phyloP scores from a whole-genome alignment of 768 basidiomycete genomes.

The Mrakia hoshinonis region DNA sequence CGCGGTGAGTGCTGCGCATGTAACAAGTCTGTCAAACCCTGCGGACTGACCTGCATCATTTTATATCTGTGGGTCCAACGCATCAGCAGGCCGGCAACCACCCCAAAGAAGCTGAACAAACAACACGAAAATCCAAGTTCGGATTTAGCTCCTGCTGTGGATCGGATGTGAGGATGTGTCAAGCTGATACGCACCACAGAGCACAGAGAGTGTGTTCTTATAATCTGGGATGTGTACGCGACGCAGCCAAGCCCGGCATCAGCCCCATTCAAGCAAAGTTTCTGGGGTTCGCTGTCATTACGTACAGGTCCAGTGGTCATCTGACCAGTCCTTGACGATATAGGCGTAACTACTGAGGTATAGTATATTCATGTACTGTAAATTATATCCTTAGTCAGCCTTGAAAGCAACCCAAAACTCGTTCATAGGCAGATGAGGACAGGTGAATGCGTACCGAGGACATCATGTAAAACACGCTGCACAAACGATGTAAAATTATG shows the following conservation, averaged over 20 bases:
- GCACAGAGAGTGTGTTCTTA: constrained; percentile 13
- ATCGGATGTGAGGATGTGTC: not conserved
- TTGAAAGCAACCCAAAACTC: not conserved
- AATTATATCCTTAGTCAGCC: not conserved
- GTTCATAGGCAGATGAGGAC: not conserved
- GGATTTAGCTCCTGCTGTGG: not conserved
- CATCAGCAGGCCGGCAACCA: constrained; percentile 37
- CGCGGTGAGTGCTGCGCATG: not conserved
- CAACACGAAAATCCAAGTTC: constrained; percentile 27
- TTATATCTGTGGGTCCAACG: constrained; percentile 41
- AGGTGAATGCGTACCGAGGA: not conserved
- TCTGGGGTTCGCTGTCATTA: not conserved
- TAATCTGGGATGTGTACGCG: not conserved
- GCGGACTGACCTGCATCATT: constrained; percentile 36
- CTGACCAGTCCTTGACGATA: constrained; percentile 19
- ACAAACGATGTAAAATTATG: not conserved
- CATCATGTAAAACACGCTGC: constrained; percentile 4
- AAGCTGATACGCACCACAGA: not conserved
- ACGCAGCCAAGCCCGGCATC: too few relatives aligned
- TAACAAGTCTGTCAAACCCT: not conserved
- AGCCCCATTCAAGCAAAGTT: not conserved
- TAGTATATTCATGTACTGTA: constrained; percentile 10
- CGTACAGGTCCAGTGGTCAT: constrained; percentile 16
- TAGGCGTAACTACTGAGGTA: constrained; percentile 5
- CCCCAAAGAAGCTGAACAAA: constrained; percentile 38